Evolutionary conservation across 768 basidiomycete species (phyloP).

Genomic region (Leccinum uliginosum): DNA sequence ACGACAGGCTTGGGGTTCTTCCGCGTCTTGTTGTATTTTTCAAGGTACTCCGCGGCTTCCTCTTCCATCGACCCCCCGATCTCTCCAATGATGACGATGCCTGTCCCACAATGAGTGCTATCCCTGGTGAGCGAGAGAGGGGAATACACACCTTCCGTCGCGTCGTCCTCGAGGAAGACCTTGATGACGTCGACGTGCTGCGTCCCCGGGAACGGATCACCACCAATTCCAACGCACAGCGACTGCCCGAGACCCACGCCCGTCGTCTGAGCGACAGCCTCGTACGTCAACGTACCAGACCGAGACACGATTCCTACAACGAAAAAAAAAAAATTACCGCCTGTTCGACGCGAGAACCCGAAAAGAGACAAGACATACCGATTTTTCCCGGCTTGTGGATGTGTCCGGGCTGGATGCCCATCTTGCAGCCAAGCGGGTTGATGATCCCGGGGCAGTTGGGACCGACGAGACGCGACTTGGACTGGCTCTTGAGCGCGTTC

Average conservation of each 20-base stretch:
- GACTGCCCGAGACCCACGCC: constrained; percentile 95
- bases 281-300: constrained; percentile 95
- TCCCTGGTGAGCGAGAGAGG: background rate
- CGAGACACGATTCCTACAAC: constrained; percentile 84
- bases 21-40: constrained; percentile 87
- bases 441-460: constrained; percentile 99
- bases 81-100: constrained; percentile 97
- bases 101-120: constrained; percentile 34
- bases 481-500: constrained; percentile 92
- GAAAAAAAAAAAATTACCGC: background rate
- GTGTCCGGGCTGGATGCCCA: constrained; percentile 98
- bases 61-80: constrained; percentile 99
- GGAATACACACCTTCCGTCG: constrained; percentile 80
- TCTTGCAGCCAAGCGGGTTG: constrained; percentile 96
- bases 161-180: constrained; percentile 91
- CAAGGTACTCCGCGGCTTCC: constrained; percentile 95
- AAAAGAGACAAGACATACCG: constrained; percentile 45
- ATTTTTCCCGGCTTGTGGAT: constrained; percentile 97
- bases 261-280: constrained; percentile 97
- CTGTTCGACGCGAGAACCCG: background rate
- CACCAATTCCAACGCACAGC: constrained; percentile 94
- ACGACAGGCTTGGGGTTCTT: constrained; percentile 90
- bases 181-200: constrained; percentile 95
- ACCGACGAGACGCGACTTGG: constrained; percentile 91
- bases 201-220: constrained; percentile 95